A percentile compares a stretch with the other conserved stretches of the same genome.
Conservation (phyloP, 148 eudicot genomes). For the Diospyros kaki region DNA sequence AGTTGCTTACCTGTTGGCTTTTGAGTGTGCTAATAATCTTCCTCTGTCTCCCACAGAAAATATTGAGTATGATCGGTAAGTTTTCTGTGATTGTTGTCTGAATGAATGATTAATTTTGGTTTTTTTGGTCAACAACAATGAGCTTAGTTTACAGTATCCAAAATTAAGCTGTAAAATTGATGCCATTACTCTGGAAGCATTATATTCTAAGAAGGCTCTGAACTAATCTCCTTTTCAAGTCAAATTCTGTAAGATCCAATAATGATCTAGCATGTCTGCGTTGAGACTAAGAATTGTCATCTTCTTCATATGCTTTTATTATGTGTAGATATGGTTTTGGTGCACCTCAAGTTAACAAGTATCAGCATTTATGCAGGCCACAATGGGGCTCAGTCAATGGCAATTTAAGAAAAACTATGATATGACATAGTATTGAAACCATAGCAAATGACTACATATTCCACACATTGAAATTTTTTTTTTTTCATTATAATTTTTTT, state of each 20-base stretch:
- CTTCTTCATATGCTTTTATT: background rate
- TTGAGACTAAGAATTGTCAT: background rate
- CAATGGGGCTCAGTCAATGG: too few relatives aligned
- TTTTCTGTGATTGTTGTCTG: slow-evolving; percentile 5
- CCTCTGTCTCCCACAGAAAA: slow-evolving; percentile 67
- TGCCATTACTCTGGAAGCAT: background rate
- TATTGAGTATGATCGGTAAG: slow-evolving; percentile 90
- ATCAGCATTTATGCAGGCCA: too few relatives aligned
- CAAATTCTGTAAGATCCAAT: background rate
- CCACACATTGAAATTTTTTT: too few relatives aligned
- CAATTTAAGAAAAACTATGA: too few relatives aligned
- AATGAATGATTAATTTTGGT: background rate
- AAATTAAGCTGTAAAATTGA: background rate
- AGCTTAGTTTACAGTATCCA: background rate
- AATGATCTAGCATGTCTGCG: background rate
- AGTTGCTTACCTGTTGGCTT: slow-evolving; percentile 89
- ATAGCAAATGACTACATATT: too few relatives aligned
- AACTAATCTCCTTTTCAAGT: background rate
- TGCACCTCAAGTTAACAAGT: background rate
- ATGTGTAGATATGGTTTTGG: slow-evolving; percentile 4
- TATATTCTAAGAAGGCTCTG: background rate
- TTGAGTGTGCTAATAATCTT: slow-evolving; percentile 79
- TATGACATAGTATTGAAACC: too few relatives aligned
- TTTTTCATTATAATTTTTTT: too few relatives aligned
- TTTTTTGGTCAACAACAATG: background rate